Evolutionary conservation across 495 filamentous ascomycete species (phyloP).

Genomic region (Penicillium ochrochloron): DNA sequence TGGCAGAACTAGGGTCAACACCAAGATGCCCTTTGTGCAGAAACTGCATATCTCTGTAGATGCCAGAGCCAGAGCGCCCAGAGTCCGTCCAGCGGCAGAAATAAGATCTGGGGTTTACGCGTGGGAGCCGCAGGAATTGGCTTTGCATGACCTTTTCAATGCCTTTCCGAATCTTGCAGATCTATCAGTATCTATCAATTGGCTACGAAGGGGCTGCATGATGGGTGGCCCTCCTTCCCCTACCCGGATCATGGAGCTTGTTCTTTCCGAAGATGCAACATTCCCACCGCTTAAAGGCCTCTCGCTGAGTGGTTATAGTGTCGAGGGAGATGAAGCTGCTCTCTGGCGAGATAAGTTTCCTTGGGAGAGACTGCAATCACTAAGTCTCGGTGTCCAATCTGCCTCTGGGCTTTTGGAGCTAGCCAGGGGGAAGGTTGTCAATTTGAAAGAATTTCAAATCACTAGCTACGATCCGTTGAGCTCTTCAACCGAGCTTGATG

Average conservation of each 20-base stretch:
- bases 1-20: neutral
- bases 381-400: neutral
- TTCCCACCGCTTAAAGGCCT: conserved; percentile 12
- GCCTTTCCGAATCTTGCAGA: conserved; percentile 13
- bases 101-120: neutral
- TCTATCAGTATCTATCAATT: conserved; percentile 12
- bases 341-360: neutral
- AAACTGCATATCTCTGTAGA: neutral
- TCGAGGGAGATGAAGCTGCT: neutral
- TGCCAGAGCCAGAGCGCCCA: neutral
- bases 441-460: conserved; percentile 9
- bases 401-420: neutral
- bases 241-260: conserved; percentile 6
- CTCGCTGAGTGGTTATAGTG: conserved; percentile 13
- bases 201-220: conserved; percentile 3
- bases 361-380: neutral
- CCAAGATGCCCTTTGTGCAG: conserved; percentile 3
- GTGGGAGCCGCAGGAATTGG: conserved; percentile 2
- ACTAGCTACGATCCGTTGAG: conserved; percentile 1
- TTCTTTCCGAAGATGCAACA: neutral
- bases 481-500: conserved; percentile 5
- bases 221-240: neutral
- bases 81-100: neutral
- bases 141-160: conserved; percentile 9
- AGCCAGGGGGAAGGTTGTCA: conserved; percentile 1